These are phyloP conservation scores for Cucurbita argyrosperma DNA, from an alignment of 306 rosid genomes.

Conservation along the genomic window DNA sequence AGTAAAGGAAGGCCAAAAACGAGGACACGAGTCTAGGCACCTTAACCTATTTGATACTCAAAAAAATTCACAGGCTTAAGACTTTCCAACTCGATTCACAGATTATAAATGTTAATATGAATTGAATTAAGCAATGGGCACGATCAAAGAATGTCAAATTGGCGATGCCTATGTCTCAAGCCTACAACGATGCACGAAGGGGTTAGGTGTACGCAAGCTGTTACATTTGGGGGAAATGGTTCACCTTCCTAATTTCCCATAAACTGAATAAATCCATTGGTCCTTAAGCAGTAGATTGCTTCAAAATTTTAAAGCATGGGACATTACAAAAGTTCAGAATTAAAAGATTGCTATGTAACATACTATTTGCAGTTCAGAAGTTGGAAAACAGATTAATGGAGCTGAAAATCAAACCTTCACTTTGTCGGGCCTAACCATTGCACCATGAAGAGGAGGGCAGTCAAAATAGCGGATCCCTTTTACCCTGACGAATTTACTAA, in stretches of 20 bases:
- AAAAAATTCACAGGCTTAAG: not conserved
- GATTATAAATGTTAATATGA: not conserved
- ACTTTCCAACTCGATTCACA: not conserved
- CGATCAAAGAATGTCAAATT: not conserved
- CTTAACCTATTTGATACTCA: not conserved
- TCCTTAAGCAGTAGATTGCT: not conserved
- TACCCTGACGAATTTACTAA: conserved; percentile 34
- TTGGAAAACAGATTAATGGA: not conserved
- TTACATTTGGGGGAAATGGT: not conserved
- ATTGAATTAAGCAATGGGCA: not conserved
- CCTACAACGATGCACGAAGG: not conserved
- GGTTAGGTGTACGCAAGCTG: not conserved
- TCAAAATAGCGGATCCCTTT: conserved; percentile 68
- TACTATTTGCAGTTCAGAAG: not conserved
- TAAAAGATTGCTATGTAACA: not conserved
- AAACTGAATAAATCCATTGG: not conserved
- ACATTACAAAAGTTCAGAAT: not conserved
- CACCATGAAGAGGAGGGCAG: conserved; percentile 74
- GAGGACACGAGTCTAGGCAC: not conserved
- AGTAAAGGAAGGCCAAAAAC: not conserved
- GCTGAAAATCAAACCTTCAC: conserved; percentile 47
- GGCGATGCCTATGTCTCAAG: not conserved
- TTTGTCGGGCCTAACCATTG: conserved; percentile 82
- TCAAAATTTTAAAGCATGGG: not conserved
- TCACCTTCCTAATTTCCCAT: not conserved